Evolutionary conservation across 2,329 filamentous ascomycete genomes (phyloP), one percentile per base, ranked within the genome.

Genomic region (Aspergillus caelatus): DNA sequence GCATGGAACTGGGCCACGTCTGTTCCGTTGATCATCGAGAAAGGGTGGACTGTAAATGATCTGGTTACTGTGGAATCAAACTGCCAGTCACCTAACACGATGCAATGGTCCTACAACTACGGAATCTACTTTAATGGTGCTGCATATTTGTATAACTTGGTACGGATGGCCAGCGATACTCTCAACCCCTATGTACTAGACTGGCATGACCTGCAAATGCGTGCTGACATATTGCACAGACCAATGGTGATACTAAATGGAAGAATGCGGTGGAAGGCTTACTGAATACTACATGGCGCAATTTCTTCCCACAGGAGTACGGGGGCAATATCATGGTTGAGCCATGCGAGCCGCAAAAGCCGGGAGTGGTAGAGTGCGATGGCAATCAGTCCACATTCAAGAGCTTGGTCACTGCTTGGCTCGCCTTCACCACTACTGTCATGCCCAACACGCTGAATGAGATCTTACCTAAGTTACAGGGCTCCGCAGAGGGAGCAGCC

Each of bases 361-460:
- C 4, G 19, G 26, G 14, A 10, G 52, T 54, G 14, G 16, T 21
- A 21, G 30, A 36, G 28, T 62, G 60, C 39, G 57, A 62, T 4
- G 72, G 82, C 23, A 88, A 90, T 65, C 86, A 89, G 75, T 83
- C 81, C 59, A 85, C 84, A 2, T 90, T 90, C 82, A 90, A 90
- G 76, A 87, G 86, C 14, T 89, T 89, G 70, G 80, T 90, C 9
- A 78, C 84, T 0, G 85, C 88, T 50, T 90, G 86, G 82, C 80
- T 83, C 76, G 86, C 84, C 11, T 80, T 83, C 9, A 83, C 86
- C 2, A 82, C 82, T 0, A 83, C 88, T 67, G 77, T 88, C 63
- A 87, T 85, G 0, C 87, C 87, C 0, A 87, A 82, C 70, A 85
- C 85, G 2, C 75, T 78, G 65, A 74, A 82, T 39, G 71, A 74